Base-by-base conservation (phyloP, 306 rosid genomes). In the Trifolium fragiferum region DNA sequence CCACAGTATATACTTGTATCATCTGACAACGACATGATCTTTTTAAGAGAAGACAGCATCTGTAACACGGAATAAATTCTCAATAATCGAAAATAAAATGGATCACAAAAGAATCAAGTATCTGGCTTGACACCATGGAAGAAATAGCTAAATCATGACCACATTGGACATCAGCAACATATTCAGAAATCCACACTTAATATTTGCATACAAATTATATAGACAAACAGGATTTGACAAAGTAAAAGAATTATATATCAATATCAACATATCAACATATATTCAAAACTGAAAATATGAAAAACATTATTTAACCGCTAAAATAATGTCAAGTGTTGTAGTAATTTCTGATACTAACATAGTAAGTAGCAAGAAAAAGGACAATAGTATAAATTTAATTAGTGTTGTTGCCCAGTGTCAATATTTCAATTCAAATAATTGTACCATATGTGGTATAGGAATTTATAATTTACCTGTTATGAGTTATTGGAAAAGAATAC, bases 41-140 rank as follows among this genome's bases (percentile, higher is more conserved):
- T 94, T 76, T 76, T 51, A 67, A 92, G 96, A 74, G 99, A 94
- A 35, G 87, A 78, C 33, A 82, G 73, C 99, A 94, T 92, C 99
- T 94, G 93, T 51, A 67, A 64, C 77, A 83, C 23, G 69, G 62
- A 82, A 12, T 58, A 73, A 69, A 76, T 50, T 35, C 41, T 66
- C 18, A 43, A 53, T 16, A 60, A 19, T 49, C 53, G 50, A 76
- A 25, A 66, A 80, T 9, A 32, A 57, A 51, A 66, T 8, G 27
- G 40, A 65, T 18, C 19, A 53, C 30, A 68, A 27, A 13, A 41
- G 16, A 59, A 53, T 60, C 76, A 67, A 66, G 27, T 50, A 68
- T 43, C 68, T 27, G 62, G 62, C 13, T 37, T 44, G 61, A 37
- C 63, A 65, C 21, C 40, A 37, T 9, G 35, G 33, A 54, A 69